Percentiles rank a stretch among this genome's conserved stretches.
These are phyloP conservation scores for Lasiodiplodia theobromae DNA, from an alignment of 2,329 filamentous ascomycete species.

Conservation along the genomic window DNA sequence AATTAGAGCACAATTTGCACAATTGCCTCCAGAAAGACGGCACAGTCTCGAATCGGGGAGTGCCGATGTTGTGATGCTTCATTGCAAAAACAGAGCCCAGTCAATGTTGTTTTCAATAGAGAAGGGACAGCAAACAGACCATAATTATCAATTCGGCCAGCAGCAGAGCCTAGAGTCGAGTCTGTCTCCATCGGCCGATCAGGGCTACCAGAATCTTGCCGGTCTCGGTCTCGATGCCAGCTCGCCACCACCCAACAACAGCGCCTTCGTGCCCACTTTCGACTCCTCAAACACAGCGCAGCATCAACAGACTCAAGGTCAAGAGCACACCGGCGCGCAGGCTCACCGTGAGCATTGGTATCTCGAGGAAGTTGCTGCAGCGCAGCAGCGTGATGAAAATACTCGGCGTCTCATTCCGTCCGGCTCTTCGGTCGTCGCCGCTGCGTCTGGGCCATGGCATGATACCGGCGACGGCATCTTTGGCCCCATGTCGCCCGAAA, in stretches of 20 bases:
- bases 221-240: conserved; percentile 66
- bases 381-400: too few relatives aligned
- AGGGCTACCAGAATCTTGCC: conserved; percentile 62
- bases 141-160: conserved; percentile 34
- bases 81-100: conserved; percentile 39
- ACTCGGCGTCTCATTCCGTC: too few relatives aligned
- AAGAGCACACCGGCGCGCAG: too few relatives aligned
- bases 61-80: conserved; percentile 59
- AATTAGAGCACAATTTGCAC: conserved; percentile 50
- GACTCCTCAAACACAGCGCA: conserved; percentile 51
- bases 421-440: too few relatives aligned
- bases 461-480: too few relatives aligned
- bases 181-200: conserved; percentile 62
- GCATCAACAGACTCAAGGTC: too few relatives aligned
- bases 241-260: too few relatives aligned
- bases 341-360: too few relatives aligned
- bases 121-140: conserved; percentile 35
- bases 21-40: conserved; percentile 56
- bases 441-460: too few relatives aligned
- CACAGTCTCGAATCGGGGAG: conserved; percentile 53
- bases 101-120: conserved; percentile 35
- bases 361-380: too few relatives aligned
- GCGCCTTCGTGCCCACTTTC: conserved; percentile 34
- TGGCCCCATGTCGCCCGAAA: too few relatives aligned
- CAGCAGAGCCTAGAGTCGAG: conserved; percentile 32